Evolutionary conservation across 306 rosid species (phyloP).

Genomic region (Begonia peltatifolia): DNA sequence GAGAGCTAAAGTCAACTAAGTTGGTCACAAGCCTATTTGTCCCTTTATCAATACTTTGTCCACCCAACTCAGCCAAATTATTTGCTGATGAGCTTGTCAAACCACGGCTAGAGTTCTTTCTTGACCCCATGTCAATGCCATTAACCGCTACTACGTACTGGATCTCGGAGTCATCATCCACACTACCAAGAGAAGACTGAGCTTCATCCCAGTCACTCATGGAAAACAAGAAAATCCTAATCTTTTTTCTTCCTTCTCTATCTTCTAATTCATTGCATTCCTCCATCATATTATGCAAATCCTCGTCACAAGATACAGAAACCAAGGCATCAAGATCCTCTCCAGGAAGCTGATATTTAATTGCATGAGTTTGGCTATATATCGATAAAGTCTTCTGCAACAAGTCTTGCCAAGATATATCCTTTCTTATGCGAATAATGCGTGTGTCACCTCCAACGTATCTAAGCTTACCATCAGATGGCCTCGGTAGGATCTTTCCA

Average conservation of each 20-base stretch:
- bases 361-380: conserved; percentile 40
- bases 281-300: conserved; percentile 75
- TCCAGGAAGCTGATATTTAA: conserved; percentile 90
- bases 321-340: conserved; percentile 94
- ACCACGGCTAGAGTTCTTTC: conserved; percentile 31
- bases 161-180: conserved; percentile 55
- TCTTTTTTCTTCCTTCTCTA: conserved; percentile 39
- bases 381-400: conserved; percentile 41
- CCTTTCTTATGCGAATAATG: conserved; percentile 52
- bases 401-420: conserved; percentile 60
- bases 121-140: conserved; percentile 52
- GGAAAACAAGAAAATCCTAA: conserved; percentile 61
- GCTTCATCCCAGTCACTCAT: conserved; percentile 49
- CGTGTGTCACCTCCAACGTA: conserved; percentile 89
- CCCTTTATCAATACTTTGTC: conserved; percentile 29
- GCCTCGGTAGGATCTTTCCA: conserved; percentile 74
- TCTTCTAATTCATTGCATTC: conserved; percentile 40
- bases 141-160: conserved; percentile 70
- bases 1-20: conserved; percentile 16
- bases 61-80: conserved; percentile 21
- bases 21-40: conserved; percentile 16
- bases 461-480: conserved; percentile 68
- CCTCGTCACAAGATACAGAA: conserved; percentile 69
- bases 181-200: conserved; percentile 33
- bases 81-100: conserved; percentile 28